Evolutionary conservation across 192 early-diverging fungal genomes (phyloP), one percentile per base, ranked within the genome.

Genomic region (Linnemannia schmuckeri): DNA sequence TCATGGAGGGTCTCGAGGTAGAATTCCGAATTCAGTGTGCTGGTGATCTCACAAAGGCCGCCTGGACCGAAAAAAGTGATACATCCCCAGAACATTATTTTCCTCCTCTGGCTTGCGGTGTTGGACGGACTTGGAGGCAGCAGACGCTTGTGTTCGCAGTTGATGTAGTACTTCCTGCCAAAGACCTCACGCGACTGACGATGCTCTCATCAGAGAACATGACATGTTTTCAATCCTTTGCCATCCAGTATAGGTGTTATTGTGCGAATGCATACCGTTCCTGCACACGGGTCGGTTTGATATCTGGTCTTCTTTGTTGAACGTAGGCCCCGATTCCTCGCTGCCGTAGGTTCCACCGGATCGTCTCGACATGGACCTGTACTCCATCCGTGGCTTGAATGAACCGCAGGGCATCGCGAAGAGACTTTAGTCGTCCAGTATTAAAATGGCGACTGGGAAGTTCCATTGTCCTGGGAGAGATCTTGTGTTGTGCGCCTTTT

Each of bases 131-230:
- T 37, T 37, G 37, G 3, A 37, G 37, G 37, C 3, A 37, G 37
- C 37, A 37, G 37, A 37, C 37, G 37, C 37, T 37, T 37, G 37
- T 37, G 37, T 37, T 37, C 37, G 3, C 37, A 37, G 37, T 37
- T 37, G 37, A 1, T 37, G 37, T 37, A 37, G 37, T 35, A 78
- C 70, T 72, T 22, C 77, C 41, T 78, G n/a, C 77, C 61, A 74
- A 37, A 74, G 47, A 49, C 47, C 47, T 5, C 12, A 49, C 4
- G 4, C 4, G 8, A 17, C 47, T 49, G 17, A 49, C 22, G 4
- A 55, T 54, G 52, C 52, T 54, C 18, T 54, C 17, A 54, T 20
- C 17, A 12, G 52, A 54, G 17, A 54, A 20, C 52, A 54, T 17
- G 1, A 54, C 52, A 6, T 18, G 52, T 54, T 46, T 73, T 71